A percentile compares a stretch with the other conserved stretches of the same genome.
These are phyloP conservation scores for Tylopilus sp. DNA, from an alignment of 1,284 basidiomycete species.

Conservation along the genomic window DNA sequence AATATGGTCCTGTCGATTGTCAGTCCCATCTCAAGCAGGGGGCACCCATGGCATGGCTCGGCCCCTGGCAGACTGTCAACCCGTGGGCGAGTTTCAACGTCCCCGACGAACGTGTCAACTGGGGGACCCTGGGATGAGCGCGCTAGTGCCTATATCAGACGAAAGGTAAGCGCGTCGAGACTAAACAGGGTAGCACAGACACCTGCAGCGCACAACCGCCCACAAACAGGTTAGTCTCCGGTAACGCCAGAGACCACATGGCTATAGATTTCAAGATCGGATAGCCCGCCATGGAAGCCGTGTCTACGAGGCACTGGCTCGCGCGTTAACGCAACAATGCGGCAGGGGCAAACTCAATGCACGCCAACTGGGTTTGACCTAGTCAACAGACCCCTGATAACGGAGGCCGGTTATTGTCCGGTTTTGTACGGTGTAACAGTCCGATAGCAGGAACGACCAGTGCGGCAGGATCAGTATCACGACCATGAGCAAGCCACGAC, in stretches of 20 bases:
- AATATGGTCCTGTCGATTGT: not conserved
- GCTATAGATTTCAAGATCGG: slow-evolving; percentile 1
- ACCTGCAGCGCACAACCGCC: not conserved
- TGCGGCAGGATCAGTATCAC: slow-evolving; percentile 1
- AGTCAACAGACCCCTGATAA: not conserved
- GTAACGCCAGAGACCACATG: slow-evolving; percentile 4
- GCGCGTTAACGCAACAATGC: slow-evolving; percentile 3
- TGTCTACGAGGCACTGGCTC: slow-evolving; percentile 2
- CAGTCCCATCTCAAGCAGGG: not conserved
- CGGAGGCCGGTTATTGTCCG: not conserved
- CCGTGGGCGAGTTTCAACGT: not conserved
- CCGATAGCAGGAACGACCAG: slow-evolving; percentile 1
- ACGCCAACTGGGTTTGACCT: not conserved
- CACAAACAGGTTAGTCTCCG: not conserved
- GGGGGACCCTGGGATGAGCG: not conserved
- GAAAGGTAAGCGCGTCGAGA: slow-evolving; percentile 7
- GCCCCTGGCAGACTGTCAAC: slow-evolving; percentile 1
- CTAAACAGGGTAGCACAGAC: not conserved
- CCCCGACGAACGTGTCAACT: slow-evolving; percentile 8
- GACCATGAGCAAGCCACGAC: not conserved
- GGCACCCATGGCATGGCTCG: not conserved
- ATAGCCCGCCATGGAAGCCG: slow-evolving; percentile 4
- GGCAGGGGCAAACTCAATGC: not conserved
- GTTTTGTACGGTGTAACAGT: slow-evolving; percentile 13
- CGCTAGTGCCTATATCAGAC: not conserved